Percentiles rank a stretch among this genome's conserved stretches.
Conservation (phyloP, 306 rosid genomes). For the Vigna angularis region DNA sequence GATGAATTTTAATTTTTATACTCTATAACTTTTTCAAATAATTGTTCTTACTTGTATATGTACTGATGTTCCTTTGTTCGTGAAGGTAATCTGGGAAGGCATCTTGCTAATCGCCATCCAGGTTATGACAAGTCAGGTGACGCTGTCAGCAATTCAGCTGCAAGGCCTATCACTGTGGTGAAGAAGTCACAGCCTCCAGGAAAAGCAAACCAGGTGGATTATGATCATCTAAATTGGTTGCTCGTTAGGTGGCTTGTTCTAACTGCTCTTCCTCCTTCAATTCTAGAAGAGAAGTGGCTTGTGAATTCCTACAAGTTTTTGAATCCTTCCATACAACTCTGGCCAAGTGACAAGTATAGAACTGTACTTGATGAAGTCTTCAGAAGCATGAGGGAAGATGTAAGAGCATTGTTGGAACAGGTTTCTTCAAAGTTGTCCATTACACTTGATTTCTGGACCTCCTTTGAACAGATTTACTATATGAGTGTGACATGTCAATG, state of each 20-base stretch:
- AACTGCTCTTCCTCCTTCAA: constrained; percentile 88
- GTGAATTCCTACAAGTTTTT: constrained; percentile 83
- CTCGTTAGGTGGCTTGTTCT: constrained; percentile 84
- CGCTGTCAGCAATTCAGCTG: constrained; percentile 53
- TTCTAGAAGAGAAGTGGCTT: constrained; percentile 87
- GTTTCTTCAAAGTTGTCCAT: constrained; percentile 83
- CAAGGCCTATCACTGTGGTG: constrained; percentile 52
- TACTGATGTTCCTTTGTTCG: constrained; percentile 41
- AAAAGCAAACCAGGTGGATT: constrained; percentile 73
- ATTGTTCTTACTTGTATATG: constrained; percentile 12
- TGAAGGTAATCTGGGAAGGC: constrained; percentile 94
- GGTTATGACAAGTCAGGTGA: constrained; percentile 90
- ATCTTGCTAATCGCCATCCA: constrained; percentile 92
- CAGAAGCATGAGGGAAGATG: constrained; percentile 88
- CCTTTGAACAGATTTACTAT: constrained; percentile 77
- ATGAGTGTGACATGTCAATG: constrained; percentile 95
- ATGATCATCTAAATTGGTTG: constrained; percentile 94
- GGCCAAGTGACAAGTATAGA: constrained; percentile 79
- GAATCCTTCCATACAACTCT: constrained; percentile 83
- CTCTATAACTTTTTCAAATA: neutral
- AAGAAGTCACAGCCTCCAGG: constrained; percentile 79
- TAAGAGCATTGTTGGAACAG: constrained; percentile 71
- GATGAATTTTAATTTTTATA: too few relatives aligned
- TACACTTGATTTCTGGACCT: constrained; percentile 91
- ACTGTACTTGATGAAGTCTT: constrained; percentile 76